These are phyloP conservation scores for Inga oerstediana DNA, from an alignment of 306 rosid genomes.

Conservation along the genomic window DNA sequence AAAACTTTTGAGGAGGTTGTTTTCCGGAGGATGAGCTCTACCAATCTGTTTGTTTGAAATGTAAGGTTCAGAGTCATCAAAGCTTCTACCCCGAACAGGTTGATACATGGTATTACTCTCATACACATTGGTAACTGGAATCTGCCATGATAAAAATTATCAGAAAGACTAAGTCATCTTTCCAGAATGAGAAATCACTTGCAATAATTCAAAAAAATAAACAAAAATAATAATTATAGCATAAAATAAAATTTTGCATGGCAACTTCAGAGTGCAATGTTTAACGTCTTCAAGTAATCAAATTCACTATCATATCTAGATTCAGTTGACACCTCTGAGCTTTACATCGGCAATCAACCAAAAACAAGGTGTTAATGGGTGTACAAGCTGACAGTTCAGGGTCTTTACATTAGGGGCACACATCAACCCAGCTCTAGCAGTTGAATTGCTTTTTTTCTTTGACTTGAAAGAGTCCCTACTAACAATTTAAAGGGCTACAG, in stretches of 20 bases:
- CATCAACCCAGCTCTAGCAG: not conserved
- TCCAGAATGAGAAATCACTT: slow-evolving; percentile 5
- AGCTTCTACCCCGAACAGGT: slow-evolving; percentile 52
- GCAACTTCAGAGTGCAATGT: not conserved
- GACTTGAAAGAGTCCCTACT: not conserved
- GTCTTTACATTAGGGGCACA: not conserved
- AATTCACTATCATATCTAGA: not conserved
- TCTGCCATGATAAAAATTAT: slow-evolving; percentile 41
- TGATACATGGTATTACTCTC: slow-evolving; percentile 43
- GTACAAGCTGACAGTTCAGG: not conserved
- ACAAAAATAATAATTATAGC: not conserved
- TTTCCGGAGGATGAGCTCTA: slow-evolving; percentile 60
- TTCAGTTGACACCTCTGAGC: not conserved
- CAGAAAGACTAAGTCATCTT: slow-evolving; percentile 12
- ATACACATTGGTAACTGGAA: slow-evolving; percentile 48
- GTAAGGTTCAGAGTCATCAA: slow-evolving; percentile 72
- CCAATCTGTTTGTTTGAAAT: slow-evolving; percentile 50
- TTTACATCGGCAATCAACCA: not conserved
- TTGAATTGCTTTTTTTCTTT: not conserved
- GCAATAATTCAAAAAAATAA: not conserved
- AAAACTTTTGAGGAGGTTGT: slow-evolving; percentile 58
- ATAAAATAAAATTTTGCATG: too few relatives aligned
- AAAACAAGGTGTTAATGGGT: not conserved
- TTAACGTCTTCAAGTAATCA: not conserved
- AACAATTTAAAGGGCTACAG: not conserved